Percentiles rank a stretch among this genome's conserved stretches.
These are phyloP conservation scores for Hericium coralloides DNA, from an alignment of 768 basidiomycete species.

Conservation along the genomic window DNA sequence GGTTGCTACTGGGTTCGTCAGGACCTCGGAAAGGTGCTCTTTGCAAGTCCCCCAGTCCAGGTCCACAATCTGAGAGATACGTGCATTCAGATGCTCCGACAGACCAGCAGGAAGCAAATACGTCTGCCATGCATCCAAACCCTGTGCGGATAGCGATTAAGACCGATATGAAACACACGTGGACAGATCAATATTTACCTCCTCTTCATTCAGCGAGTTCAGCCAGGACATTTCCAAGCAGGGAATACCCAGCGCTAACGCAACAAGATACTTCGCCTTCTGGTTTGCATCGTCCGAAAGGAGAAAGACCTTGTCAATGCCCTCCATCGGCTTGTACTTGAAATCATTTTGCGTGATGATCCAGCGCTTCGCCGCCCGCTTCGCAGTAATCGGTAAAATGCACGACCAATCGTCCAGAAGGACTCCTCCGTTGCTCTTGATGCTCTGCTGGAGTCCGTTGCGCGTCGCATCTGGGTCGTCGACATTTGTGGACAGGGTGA, in stretches of 20 bases:
- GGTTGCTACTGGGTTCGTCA: conserved; percentile 44
- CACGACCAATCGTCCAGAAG: conserved; percentile 56
- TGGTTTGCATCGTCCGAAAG: conserved; percentile 55
- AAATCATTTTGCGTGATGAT: conserved; percentile 39
- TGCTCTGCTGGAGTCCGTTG: conserved; percentile 30
- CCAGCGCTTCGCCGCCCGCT: conserved; percentile 44
- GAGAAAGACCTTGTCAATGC: conserved; percentile 51
- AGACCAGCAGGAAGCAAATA: conserved; percentile 50
- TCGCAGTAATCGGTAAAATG: conserved; percentile 49
- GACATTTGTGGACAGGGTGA: conserved; percentile 39
- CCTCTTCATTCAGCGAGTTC: conserved; percentile 24
- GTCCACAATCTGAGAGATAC: conserved; percentile 41
- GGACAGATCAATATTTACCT: conserved; percentile 13
- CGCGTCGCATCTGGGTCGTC: conserved; percentile 31
- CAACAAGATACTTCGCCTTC: conserved; percentile 75
- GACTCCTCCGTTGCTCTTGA: conserved; percentile 43
- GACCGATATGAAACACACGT: neutral
- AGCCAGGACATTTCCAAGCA: conserved; percentile 60
- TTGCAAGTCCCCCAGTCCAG: conserved; percentile 38
- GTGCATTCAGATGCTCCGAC: conserved; percentile 29
- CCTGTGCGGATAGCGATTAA: neutral
- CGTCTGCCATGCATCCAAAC: conserved; percentile 44
- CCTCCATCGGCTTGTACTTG: conserved; percentile 31
- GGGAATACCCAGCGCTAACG: conserved; percentile 81
- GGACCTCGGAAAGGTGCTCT: conserved; percentile 50